Base-by-base conservation (phyloP, 441 rosid species). In the Daphne laureola region DNA sequence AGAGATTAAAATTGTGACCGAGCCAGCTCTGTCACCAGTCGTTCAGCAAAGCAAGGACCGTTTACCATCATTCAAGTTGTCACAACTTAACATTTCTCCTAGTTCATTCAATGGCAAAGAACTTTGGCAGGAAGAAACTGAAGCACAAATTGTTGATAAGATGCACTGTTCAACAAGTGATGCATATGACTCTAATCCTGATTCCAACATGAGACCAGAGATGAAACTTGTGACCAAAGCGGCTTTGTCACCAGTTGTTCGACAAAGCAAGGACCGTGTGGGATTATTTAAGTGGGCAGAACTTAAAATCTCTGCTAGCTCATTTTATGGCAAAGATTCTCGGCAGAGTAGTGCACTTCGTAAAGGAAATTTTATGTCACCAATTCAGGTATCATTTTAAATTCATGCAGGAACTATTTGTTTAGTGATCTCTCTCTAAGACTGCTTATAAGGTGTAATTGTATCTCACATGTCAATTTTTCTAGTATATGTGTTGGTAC, bases 331-430 rank as follows among this genome's bases (percentile, higher is more conserved):
- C 38, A 61, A 62, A 55, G 66, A 63, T 46, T 54, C 53, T 70
- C 62, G 54, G 15, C 75, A 36, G 15, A 58, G 41, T 36, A 56
- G 61, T 47, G 26, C 68, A 54, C 49, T 51, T 69, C 47, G 47
- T 64, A 15, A 31, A 40, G 72, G 48, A 65, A 65, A 46, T 43
- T 58, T 49, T 54, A 63, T 77, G 73, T 64, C 82, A 3, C 77
- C 84, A 49, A 73, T 81, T 55, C 69, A 64, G 94, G 94, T 79
- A 75, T 35, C 12, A 12, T 23, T 40, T 40, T 2, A 4, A 21
- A 21, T 21, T 21, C 25, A 21, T 21, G 25, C 25, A 0, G 25
- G 25, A 21, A 21, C 25, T 21, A 21, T 21, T 21, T 21, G 25
- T 0, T 21, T 21, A 21, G 25, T 21, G 25, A 21, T 2, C 25